Evolutionary conservation across 2,329 filamentous ascomycete species (phyloP), one percentile per base, ranked within the genome.

Genomic region (Xylogone sp.): DNA sequence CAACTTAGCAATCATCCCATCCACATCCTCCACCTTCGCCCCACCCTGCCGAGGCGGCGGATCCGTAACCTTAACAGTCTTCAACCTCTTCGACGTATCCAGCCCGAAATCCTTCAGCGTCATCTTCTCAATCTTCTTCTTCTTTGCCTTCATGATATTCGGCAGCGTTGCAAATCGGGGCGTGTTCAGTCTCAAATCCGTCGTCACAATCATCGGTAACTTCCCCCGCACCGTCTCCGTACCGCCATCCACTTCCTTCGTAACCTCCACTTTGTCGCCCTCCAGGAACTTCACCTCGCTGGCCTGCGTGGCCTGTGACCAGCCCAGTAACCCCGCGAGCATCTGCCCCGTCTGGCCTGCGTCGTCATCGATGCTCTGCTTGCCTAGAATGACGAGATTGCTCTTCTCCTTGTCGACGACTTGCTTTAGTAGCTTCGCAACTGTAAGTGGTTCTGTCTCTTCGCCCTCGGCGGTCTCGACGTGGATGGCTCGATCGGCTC

Each of bases 91-190:
- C 69, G 81, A 79, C 48, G 81, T 82, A 62, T 91, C 85, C 43
- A 96, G 73, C 2, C 88, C 90, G 69, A 88, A 88, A 67, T 99
- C 94, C 52, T 76, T 80, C 69, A 97, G 70, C 59, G 81, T 90
- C 80, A 90, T 87, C 87, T 97, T 97, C 65, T 94, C 90, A 62
- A 99, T 67, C 66, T 89, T 89, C 87, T 99, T 99, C 88, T 97
- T 99, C 88, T 99, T 99, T 49, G 94, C 94, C 86, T 97, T 99
- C 94, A 99, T 99, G 59, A 99, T 97, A 69, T 97, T 97, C 47
- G 92, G 93, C 81, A 99, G 71, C 71, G 84, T 96, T 20, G 93
- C 94, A 70, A 96, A 99, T 58, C 94, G 79, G 53, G 94, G 94
- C 81, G 95, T 90, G 68, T 99, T 99, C 69, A 99, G 75, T 48